Evolutionary conservation across 164 flowering plant genomes (phyloP), one percentile per base, ranked within the genome.

Genomic region (Liriodendron chinense): DNA sequence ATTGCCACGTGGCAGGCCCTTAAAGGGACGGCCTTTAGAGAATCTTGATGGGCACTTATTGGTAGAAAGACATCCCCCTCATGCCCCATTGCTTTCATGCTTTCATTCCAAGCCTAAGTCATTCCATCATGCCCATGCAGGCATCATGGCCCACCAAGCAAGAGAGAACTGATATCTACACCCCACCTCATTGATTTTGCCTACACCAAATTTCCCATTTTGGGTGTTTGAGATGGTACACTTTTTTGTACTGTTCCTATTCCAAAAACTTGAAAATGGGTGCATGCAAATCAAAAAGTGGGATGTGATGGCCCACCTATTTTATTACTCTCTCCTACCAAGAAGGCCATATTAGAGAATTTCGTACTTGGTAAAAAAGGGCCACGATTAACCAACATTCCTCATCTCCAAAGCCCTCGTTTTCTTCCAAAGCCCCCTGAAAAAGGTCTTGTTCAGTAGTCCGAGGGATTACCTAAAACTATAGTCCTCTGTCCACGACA

Each of bases 41-140:
- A 23, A 50, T 59, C 66, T 68, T 67, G 71, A 74, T 50, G 77
- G 77, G 47, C 77, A 74, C 77, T 67, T 74, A 56, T 74, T 56
- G 77, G 78, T 77, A 77, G 79, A 80, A 77, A 82, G 74, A 82
- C 72, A 77, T 79, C 82, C 63, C 78, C 62, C 63, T 82, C 82
- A 81, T 63, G 47, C 18, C 16, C 70, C 70, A 66, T 72, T 72
- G 48, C 63, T 75, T 62, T 68, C 77, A 72, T 75, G 81, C 81
- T 79, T 72, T 62, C 68, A 69, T 76, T 72, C 72, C 70, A 74
- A 77, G 75, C 78, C 23, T 79, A 72, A 76, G 73, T 73, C 77
- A 56, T 65, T 65, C 28, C 56, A 53, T 53, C 70, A 70, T 78
- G 76, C 79, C 81, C 83, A 81, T 78, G 83, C 83, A 78, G 57